Base-by-base conservation (phyloP, 495 filamentous ascomycete genomes). In the Jackrogersella minutella region DNA sequence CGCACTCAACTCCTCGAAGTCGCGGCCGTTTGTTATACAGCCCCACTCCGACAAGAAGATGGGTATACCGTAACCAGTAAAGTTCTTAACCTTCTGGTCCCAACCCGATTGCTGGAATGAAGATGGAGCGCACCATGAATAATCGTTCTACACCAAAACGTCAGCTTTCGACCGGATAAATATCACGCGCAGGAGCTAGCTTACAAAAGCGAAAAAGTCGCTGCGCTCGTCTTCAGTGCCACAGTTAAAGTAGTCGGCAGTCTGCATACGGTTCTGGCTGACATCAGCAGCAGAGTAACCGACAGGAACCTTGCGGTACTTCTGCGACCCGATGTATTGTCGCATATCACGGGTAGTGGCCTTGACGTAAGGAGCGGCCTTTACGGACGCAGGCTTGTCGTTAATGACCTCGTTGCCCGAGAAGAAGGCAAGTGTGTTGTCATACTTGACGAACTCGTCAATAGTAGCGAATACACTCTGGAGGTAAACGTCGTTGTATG, bases 401-500 rank as follows among this genome's bases (percentile, higher is more conserved):
- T 98, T 96, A 83, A 97, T 93, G 65, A 97, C 93, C 79, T 98
- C 94, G 76, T 98, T 97, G 36, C 92, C 94, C 14, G 93, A 96
- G 84, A 97, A 97, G 87, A 97, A 97, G 49, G 91, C 90, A 44
- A 97, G 81, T 10, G 90, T 93, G 81, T 98, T 98, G 80, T 82
- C 78, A 79, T 97, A 98, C 70, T 90, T 88, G 68, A 84, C 82
- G 71, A 98, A 97, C 54, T 84, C 88, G 74, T 97, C 93, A 63
- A 97, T 87, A 61, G 94, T 97, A 11, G 94, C 90, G 74, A 97
- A 97, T 72, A 97, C 80, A 77, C 90, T 93, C 80, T 97, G 93
- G 24, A 97, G 86, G 72, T 99, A 99, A 51, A 87, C 86, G 52
- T 87, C 84, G 76, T 97, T 99, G 87, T 99, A 99, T 7, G 94